These are phyloP conservation scores for Neofusicoccum kwambonambiense DNA, from an alignment of 2,329 filamentous ascomycete species.

Conservation along the genomic window DNA sequence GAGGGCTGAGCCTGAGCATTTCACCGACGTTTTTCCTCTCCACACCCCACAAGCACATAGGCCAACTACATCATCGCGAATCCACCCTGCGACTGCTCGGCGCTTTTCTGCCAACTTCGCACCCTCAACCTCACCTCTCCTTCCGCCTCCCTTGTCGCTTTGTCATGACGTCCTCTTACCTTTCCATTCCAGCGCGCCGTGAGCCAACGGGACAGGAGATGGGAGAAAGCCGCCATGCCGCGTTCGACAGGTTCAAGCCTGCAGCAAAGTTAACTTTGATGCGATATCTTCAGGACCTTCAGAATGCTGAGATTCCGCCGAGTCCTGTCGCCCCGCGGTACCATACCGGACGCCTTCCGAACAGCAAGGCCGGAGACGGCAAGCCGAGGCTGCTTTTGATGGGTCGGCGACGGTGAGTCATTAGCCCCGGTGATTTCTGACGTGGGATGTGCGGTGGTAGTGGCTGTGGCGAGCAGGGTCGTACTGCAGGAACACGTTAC, in stretches of 20 bases:
- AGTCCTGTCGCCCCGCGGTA: slow-evolving; percentile 39
- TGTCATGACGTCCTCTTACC: slow-evolving; percentile 32
- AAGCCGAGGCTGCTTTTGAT: slow-evolving; percentile 89
- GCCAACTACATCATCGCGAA: slow-evolving; percentile 14
- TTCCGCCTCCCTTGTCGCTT: slow-evolving; percentile 27
- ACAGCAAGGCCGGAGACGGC: slow-evolving; percentile 54
- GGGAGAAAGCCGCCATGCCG: slow-evolving; percentile 24
- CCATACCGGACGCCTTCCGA: slow-evolving; percentile 45
- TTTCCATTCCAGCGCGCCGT: slow-evolving; percentile 25
- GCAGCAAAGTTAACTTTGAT: slow-evolving; percentile 44
- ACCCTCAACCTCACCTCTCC: slow-evolving; percentile 30
- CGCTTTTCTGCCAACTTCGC: neutral
- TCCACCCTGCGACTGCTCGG: neutral
- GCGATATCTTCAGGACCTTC: slow-evolving; percentile 44
- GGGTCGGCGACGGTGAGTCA: slow-evolving; percentile 82
- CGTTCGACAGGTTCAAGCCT: slow-evolving; percentile 35
- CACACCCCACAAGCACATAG: slow-evolving; percentile 5
- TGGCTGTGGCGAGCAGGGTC: slow-evolving; percentile 1
- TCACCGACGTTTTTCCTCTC: slow-evolving; percentile 17
- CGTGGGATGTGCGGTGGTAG: neutral
- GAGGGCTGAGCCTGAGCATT: slow-evolving; percentile 13
- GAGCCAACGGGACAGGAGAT: slow-evolving; percentile 22
- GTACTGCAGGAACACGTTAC: neutral
- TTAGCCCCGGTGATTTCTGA: slow-evolving; percentile 5
- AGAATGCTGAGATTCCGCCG: slow-evolving; percentile 40